These are phyloP conservation scores for Geranium incanum DNA, from an alignment of 441 rosid species.

Conservation along the genomic window DNA sequence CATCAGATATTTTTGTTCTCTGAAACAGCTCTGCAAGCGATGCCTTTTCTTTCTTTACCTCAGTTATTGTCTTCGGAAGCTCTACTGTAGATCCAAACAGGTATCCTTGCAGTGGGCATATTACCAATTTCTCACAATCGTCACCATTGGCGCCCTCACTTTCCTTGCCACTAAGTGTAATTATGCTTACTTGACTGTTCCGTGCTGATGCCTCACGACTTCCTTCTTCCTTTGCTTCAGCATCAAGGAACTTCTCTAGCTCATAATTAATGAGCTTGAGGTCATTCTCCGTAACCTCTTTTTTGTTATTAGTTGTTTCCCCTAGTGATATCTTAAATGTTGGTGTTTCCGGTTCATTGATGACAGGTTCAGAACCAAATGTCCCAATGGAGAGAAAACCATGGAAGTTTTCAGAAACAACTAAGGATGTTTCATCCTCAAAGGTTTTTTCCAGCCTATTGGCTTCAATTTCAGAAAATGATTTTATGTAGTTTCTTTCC, in stretches of 20 bases:
- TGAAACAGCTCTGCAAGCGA: slow-evolving; percentile 10
- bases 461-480: slow-evolving; percentile 30
- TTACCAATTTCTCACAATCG: slow-evolving; percentile 33
- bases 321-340: slow-evolving; percentile 49
- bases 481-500: slow-evolving; percentile 35
- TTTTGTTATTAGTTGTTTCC: slow-evolving; percentile 34
- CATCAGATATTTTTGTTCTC: slow-evolving; percentile 8
- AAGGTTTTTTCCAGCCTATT: slow-evolving; percentile 23
- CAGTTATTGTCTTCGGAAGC: slow-evolving; percentile 43
- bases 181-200: slow-evolving; percentile 53
- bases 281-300: slow-evolving; percentile 51
- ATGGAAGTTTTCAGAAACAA: slow-evolving; percentile 48
- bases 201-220: slow-evolving; percentile 50
- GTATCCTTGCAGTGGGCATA: slow-evolving; percentile 79
- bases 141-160: slow-evolving; percentile 35
- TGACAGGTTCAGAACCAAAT: slow-evolving; percentile 52
- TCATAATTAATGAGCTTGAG: slow-evolving; percentile 54
- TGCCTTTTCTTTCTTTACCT: slow-evolving; percentile 45
- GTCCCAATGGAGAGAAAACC: slow-evolving; percentile 90
- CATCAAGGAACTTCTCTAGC: slow-evolving; percentile 71
- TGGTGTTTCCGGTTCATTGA: slow-evolving; percentile 58
- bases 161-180: slow-evolving; percentile 48
- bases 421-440: slow-evolving; percentile 32
- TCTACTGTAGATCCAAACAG: slow-evolving; percentile 59
- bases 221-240: slow-evolving; percentile 62